phyloP scores from a whole-genome alignment of 345 rosid genomes.

The Eutrema yunnanense region DNA sequence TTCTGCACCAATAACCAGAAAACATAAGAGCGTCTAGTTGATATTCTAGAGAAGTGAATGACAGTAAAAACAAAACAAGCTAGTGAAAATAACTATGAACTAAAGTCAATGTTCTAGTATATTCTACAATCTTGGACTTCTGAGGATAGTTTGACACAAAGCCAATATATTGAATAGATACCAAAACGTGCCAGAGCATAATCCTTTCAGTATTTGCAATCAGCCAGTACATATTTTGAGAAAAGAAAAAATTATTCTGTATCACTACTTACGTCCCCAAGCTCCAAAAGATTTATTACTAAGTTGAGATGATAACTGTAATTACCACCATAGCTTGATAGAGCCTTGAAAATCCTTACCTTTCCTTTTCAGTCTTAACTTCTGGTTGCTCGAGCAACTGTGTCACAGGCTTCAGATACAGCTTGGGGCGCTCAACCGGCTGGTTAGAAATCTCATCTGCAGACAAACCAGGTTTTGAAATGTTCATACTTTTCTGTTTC shows the following conservation, averaged over 20 bases:
- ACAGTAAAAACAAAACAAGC: background rate
- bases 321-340: background rate
- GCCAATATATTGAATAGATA: background rate
- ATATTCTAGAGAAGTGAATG: conserved; percentile 1
- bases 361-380: conserved; percentile 45
- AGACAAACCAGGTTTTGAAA: conserved; percentile 36
- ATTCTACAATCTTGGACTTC: conserved; percentile 8
- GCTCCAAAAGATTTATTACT: background rate
- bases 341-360: conserved; percentile 35
- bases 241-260: background rate
- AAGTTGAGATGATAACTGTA: background rate
- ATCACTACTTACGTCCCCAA: background rate
- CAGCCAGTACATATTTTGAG: background rate
- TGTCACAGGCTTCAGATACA: conserved; percentile 57
- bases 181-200: conserved; percentile 1
- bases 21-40: background rate
- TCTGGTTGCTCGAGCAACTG: conserved; percentile 48
- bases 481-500: conserved; percentile 22
- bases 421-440: conserved; percentile 50
- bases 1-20: conserved; percentile 47
- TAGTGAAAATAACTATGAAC: background rate
- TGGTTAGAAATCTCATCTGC: conserved; percentile 45
- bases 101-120: background rate
- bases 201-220: background rate
- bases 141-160: conserved; percentile 1